A percentile compares a stretch with the other conserved stretches of the same genome.
Evolutionary conservation across 2,329 filamentous ascomycete species (phyloP).

Genomic region (Penicillium sp.): DNA sequence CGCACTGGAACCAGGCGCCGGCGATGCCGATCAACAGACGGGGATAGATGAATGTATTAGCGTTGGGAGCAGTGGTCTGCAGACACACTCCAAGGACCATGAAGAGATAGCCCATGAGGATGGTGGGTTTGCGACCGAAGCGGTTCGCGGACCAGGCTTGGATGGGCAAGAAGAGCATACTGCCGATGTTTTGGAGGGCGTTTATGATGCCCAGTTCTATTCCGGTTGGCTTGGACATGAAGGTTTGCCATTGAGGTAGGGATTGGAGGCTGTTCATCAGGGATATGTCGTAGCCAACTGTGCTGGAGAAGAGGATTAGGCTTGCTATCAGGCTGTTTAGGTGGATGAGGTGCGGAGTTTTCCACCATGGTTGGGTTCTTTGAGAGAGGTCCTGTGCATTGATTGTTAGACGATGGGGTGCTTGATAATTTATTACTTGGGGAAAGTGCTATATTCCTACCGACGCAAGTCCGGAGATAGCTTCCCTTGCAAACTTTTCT

Average conservation of each 20-base stretch:
- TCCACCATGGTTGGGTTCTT: constrained; percentile 4
- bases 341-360: constrained; percentile 1
- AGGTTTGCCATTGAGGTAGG: constrained; percentile 3
- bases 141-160: constrained; percentile 26
- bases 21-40: constrained; percentile 36
- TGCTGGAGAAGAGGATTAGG: constrained; percentile 9
- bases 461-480: background rate
- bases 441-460: background rate
- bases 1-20: constrained; percentile 31
- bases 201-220: constrained; percentile 3
- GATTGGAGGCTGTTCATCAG: constrained; percentile 10
- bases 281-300: constrained; percentile 7
- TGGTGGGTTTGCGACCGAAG: constrained; percentile 31
- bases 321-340: constrained; percentile 2
- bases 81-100: constrained; percentile 24
- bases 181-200: constrained; percentile 4
- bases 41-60: constrained; percentile 31
- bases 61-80: constrained; percentile 24
- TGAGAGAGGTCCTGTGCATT: background rate
- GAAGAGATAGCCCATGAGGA: constrained; percentile 32
- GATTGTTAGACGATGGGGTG: background rate
- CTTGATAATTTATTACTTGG: too few relatives aligned
- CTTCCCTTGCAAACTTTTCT: background rate
- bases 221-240: constrained; percentile 1
- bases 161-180: constrained; percentile 1